Percentiles rank a stretch among this genome's conserved stretches.
These are phyloP conservation scores for Lizanozyma gosingica DNA, from an alignment of 1,139 yeast species.

Conservation along the genomic window DNA sequence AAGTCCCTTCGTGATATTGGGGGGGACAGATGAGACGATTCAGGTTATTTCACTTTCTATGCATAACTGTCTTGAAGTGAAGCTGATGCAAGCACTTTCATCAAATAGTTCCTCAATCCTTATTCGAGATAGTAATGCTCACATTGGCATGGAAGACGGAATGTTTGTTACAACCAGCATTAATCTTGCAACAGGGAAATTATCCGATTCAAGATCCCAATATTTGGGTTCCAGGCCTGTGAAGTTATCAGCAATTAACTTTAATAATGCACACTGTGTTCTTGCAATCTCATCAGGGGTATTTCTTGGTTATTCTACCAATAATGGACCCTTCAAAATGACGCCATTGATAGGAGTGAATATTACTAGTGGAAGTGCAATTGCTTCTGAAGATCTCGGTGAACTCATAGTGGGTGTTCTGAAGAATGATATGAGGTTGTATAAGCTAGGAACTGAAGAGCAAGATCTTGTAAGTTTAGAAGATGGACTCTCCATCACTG, in stretches of 20 bases:
- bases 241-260: constrained; percentile 27
- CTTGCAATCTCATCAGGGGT: constrained; percentile 28
- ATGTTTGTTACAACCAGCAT: constrained; percentile 59
- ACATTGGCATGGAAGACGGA: constrained; percentile 79
- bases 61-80: constrained; percentile 51
- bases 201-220: constrained; percentile 62
- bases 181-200: constrained; percentile 51
- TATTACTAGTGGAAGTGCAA: constrained; percentile 34
- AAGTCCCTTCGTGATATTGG: constrained; percentile 58
- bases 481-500: constrained; percentile 19
- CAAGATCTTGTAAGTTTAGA: constrained; percentile 38
- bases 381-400: constrained; percentile 57
- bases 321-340: constrained; percentile 17
- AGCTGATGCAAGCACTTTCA: constrained; percentile 62
- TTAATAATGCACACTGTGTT: constrained; percentile 17
- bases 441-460: constrained; percentile 39
- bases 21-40: constrained; percentile 63
- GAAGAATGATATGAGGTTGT: constrained; percentile 45
- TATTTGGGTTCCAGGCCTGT: constrained; percentile 68
- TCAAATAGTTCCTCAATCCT: constrained; percentile 47
- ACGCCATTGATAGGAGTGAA: constrained; percentile 32
- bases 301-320: constrained; percentile 27
- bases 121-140: constrained; percentile 32
- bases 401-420: constrained; percentile 58
- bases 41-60: constrained; percentile 60